Evolutionary conservation across 495 filamentous ascomycete species (phyloP).

Genomic region (Podospora comata): DNA sequence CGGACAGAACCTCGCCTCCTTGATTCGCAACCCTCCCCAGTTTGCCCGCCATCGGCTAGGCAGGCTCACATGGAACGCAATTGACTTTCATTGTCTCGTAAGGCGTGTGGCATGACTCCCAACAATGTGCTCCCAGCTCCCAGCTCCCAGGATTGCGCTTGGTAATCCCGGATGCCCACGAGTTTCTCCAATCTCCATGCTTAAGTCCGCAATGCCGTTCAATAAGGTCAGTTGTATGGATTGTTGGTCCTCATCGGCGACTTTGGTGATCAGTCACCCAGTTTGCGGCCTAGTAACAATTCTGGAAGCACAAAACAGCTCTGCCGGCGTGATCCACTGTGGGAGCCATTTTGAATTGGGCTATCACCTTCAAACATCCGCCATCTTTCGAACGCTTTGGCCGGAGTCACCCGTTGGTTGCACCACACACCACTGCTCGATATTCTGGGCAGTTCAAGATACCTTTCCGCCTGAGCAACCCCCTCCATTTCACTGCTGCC

Average conservation of each 20-base stretch:
- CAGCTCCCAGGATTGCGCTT: not conserved
- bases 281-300: not conserved
- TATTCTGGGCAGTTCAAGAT: not conserved
- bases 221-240: not conserved
- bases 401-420: not conserved
- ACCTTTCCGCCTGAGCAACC: not conserved
- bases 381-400: not conserved
- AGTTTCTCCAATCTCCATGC: not conserved
- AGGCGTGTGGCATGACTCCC: not conserved
- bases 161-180: not conserved
- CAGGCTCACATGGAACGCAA: not conserved
- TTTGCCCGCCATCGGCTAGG: conserved; percentile 3
- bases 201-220: not conserved
- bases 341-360: not conserved
- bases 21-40: conserved; percentile 7
- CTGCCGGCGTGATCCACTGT: not conserved
- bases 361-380: not conserved
- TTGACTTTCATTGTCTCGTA: not conserved
- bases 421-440: not conserved
- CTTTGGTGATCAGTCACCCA: not conserved
- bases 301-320: not conserved
- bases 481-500: not conserved
- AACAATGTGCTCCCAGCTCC: not conserved
- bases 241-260: not conserved
- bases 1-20: conserved; percentile 1